Conservation (phyloP, 2,329 filamentous ascomycete genomes). For the Fonsecaea pugnacius region DNA sequence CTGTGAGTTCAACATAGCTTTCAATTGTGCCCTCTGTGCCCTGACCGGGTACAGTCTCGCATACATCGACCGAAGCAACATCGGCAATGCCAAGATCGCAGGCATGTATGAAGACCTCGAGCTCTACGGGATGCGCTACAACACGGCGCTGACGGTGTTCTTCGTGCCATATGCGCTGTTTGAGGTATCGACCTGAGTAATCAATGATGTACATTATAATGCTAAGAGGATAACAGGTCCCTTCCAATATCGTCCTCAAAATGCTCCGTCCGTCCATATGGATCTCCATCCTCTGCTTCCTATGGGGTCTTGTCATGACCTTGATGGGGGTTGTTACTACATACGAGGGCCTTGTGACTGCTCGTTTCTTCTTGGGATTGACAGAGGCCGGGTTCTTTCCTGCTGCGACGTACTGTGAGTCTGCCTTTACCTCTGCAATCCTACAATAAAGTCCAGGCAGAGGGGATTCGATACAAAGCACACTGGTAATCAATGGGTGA, state of each 20-base stretch:
- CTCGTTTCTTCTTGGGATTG: conserved; percentile 55
- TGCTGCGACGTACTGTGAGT: conserved; percentile 31
- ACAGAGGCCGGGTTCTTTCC: conserved; percentile 44
- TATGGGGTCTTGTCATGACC: conserved; percentile 46
- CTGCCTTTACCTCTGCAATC: too few relatives aligned
- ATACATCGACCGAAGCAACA: conserved; percentile 46
- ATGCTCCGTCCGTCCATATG: conserved; percentile 56
- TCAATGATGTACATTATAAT: not conserved
- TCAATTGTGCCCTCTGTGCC: not conserved
- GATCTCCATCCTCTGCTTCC: conserved; percentile 57
- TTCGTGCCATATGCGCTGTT: conserved; percentile 48
- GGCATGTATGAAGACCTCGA: conserved; percentile 38
- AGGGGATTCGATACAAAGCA: too few relatives aligned
- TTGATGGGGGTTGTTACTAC: conserved; percentile 59
- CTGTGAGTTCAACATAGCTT: conserved; percentile 18
- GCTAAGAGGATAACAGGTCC: conserved; percentile 34
- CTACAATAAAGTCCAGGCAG: too few relatives aligned
- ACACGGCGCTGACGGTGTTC: conserved; percentile 47
- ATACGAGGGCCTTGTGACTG: conserved; percentile 56
- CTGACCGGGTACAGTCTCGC: conserved; percentile 7
- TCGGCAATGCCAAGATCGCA: conserved; percentile 47
- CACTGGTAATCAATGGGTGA: too few relatives aligned
- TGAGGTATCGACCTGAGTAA: conserved; percentile 34
- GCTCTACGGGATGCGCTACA: conserved; percentile 42
- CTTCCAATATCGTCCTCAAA: conserved; percentile 52